phyloP scores from a whole-genome alignment of 371 early-diverging fungal genomes.

The Rhizopus stolonifer region DNA sequence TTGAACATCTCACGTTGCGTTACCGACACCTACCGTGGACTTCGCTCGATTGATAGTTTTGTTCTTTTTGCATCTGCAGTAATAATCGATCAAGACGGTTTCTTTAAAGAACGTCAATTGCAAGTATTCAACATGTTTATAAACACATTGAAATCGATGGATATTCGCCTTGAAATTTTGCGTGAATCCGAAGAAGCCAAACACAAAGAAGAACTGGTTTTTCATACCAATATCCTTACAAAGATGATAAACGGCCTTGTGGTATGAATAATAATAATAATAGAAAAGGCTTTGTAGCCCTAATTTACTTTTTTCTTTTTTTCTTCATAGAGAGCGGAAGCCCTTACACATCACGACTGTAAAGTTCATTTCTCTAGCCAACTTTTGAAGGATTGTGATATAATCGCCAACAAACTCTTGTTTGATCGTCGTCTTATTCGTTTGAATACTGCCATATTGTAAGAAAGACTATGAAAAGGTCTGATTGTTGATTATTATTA shows the following conservation, averaged over 20 bases:
- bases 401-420: conserved; percentile 46
- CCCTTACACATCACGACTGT: conserved; percentile 25
- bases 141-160: conserved; percentile 35
- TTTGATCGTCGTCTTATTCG: conserved; percentile 63
- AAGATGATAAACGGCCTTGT: conserved; percentile 34
- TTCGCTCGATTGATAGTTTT: conserved; percentile 30
- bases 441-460: conserved; percentile 65
- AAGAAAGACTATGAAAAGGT: conserved; percentile 22
- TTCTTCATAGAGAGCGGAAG: conserved; percentile 16
- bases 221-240: conserved; percentile 20
- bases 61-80: conserved; percentile 26
- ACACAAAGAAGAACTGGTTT: conserved; percentile 9
- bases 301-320: neutral
- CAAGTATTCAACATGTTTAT: conserved; percentile 24
- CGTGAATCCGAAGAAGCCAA: conserved; percentile 22
- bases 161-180: conserved; percentile 29
- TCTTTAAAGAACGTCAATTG: conserved; percentile 20
- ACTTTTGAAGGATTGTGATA: conserved; percentile 51
- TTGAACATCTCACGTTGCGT: conserved; percentile 21
- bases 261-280: conserved; percentile 16
- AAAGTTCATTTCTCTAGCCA: conserved; percentile 38
- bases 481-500: neutral
- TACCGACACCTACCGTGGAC: conserved; percentile 24
- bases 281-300: neutral
- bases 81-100: conserved; percentile 26